Conservation (phyloP, 805 yeast species). For the Nakazawaea peltata region DNA sequence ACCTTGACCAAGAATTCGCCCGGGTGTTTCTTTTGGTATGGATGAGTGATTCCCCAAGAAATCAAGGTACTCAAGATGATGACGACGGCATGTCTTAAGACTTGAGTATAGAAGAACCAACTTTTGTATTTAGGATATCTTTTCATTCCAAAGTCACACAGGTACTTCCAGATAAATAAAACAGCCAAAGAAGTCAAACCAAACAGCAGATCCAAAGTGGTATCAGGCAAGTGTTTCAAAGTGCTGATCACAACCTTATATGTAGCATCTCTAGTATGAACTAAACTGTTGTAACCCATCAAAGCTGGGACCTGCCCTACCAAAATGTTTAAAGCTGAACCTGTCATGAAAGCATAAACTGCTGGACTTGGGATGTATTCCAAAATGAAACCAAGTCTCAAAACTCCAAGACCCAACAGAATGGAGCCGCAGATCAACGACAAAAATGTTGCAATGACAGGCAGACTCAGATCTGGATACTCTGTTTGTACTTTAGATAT, state of each 20-base stretch:
- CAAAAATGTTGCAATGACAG: conserved; percentile 72
- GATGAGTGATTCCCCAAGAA: conserved; percentile 67
- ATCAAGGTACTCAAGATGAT: conserved; percentile 78
- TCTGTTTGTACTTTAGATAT: conserved; percentile 52
- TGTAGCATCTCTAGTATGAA: conserved; percentile 68
- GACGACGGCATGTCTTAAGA: conserved; percentile 74
- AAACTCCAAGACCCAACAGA: conserved; percentile 72
- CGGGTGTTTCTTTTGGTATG: conserved; percentile 27
- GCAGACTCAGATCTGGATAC: conserved; percentile 39
- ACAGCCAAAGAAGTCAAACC: conserved; percentile 70
- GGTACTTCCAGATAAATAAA: conserved; percentile 65
- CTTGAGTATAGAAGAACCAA: conserved; percentile 61
- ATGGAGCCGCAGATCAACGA: conserved; percentile 82
- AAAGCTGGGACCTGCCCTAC: conserved; percentile 82
- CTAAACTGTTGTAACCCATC: conserved; percentile 62
- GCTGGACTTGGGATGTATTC: conserved; percentile 90
- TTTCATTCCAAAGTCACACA: conserved; percentile 51
- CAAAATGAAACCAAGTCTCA: conserved; percentile 80
- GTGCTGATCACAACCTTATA: conserved; percentile 64
- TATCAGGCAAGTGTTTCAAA: conserved; percentile 59
- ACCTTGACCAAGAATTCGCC: conserved; percentile 44
- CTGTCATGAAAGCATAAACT: conserved; percentile 91
- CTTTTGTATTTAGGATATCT: conserved; percentile 49
- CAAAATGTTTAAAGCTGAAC: conserved; percentile 80
- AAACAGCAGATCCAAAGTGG: conserved; percentile 80